These are phyloP conservation scores for Neurospora sp. DNA, from an alignment of 495 filamentous ascomycete genomes.

Conservation along the genomic window DNA sequence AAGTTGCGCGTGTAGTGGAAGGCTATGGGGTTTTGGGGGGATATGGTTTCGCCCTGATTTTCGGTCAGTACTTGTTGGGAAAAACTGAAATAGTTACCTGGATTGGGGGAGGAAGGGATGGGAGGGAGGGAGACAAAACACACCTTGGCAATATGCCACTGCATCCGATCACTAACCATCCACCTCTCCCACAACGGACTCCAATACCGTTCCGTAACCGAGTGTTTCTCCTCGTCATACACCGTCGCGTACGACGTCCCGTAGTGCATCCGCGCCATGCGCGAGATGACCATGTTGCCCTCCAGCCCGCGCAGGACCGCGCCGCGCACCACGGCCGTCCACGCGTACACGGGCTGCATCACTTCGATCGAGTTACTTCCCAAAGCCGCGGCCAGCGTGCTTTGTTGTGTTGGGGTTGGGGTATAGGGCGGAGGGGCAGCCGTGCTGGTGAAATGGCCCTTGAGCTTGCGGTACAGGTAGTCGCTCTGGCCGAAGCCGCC, in stretches of 20 bases:
- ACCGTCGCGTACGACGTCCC: conserved; percentile 70
- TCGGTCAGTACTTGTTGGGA: no score
- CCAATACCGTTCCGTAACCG: conserved; percentile 61
- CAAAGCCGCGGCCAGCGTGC: background rate
- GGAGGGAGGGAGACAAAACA: conserved; percentile 5
- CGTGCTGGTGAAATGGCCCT: conserved; percentile 52
- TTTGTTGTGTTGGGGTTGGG: conserved; percentile 46
- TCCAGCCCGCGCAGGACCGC: conserved; percentile 61
- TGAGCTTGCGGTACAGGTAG: conserved; percentile 57
- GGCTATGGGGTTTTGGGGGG: conserved; percentile 53
- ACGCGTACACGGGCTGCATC: conserved; percentile 68
- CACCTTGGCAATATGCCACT: conserved; percentile 70
- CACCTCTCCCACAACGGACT: conserved; percentile 66
- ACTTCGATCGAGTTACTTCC: conserved; percentile 45
- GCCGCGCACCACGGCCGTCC: conserved; percentile 64
- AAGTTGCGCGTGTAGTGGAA: conserved; percentile 78
- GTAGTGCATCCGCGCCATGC: conserved; percentile 62
- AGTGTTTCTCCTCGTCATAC: conserved; percentile 60
- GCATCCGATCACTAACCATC: conserved; percentile 74
- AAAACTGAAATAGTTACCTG: no score
- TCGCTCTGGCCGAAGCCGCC: conserved; percentile 62
- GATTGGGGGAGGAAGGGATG: background rate
- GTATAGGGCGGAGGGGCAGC: conserved; percentile 43
- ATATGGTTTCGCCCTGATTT: conserved; percentile 53
- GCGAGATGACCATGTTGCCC: conserved; percentile 58